These are phyloP conservation scores for Thelonectria blattea DNA, from an alignment of 2,329 filamentous ascomycete genomes.

Conservation along the genomic window DNA sequence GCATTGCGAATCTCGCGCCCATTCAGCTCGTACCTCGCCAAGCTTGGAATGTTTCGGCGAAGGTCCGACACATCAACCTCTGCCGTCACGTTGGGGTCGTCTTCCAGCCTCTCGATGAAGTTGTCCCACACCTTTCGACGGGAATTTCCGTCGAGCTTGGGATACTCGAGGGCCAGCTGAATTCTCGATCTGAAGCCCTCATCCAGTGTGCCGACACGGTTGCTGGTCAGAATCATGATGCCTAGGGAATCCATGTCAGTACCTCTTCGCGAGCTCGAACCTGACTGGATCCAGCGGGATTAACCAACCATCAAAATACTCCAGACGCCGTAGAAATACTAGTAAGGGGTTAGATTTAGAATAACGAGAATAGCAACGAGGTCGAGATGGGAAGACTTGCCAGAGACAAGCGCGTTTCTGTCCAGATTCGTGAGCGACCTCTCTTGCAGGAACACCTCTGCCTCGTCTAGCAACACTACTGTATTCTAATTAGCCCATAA, in stretches of 20 bases:
- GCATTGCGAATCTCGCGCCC: neutral
- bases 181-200: neutral
- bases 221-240: neutral
- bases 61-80: neutral
- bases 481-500: too few species aligned
- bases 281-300: neutral
- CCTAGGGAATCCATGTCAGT: neutral
- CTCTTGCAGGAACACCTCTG: too few species aligned
- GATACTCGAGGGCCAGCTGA: neutral
- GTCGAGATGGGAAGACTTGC: neutral
- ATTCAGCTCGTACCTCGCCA: neutral
- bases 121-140: neutral
- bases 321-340: neutral
- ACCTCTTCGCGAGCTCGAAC: neutral
- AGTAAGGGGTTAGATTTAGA: neutral
- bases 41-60: neutral
- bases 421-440: neutral
- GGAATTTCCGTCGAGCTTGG: neutral
- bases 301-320: neutral
- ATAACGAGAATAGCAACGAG: neutral
- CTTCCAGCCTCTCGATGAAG: neutral
- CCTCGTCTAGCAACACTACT: too few species aligned
- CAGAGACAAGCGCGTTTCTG: neutral
- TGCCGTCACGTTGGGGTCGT: neutral
- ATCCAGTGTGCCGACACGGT: neutral